Evolutionary conservation across 192 early-diverging fungal species (phyloP).

Genomic region (Oehlia diaphana): DNA sequence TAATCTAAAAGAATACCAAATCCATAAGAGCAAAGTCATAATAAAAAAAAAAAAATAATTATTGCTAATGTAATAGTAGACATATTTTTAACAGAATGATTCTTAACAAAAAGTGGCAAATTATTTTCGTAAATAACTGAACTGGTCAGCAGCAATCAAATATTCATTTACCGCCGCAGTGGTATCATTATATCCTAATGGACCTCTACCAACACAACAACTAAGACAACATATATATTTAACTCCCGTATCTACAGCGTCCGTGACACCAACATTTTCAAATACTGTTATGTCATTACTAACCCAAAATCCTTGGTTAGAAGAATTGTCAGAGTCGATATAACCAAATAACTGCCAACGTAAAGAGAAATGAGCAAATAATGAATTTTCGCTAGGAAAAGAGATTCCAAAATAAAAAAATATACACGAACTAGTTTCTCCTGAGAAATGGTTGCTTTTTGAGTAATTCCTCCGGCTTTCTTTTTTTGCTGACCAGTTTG

Average conservation of each 20-base stretch:
- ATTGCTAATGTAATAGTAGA: too few relatives aligned
- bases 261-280: slow-evolving; percentile 76
- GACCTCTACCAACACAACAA: slow-evolving; percentile 61
- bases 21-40: too few relatives aligned
- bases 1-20: too few relatives aligned
- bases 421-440: background rate
- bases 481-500: too few relatives aligned
- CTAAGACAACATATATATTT: slow-evolving; percentile 76
- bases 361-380: slow-evolving; percentile 5
- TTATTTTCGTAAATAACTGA: slow-evolving; percentile 40
- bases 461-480: too few relatives aligned
- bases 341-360: slow-evolving; percentile 9
- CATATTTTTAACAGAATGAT: too few relatives aligned
- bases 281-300: slow-evolving; percentile 70
- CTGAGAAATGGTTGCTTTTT: too few relatives aligned
- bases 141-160: slow-evolving; percentile 59
- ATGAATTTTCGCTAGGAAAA: slow-evolving; percentile 5
- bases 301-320: slow-evolving; percentile 47
- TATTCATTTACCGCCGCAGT: slow-evolving; percentile 47
- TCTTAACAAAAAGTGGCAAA: too few relatives aligned
- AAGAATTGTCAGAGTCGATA: too few relatives aligned
- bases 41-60: too few relatives aligned
- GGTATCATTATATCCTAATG: slow-evolving; percentile 70
- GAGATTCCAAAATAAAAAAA: background rate
- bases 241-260: slow-evolving; percentile 48